Evolutionary conservation across 1,284 basidiomycete species (phyloP), one percentile per base, ranked within the genome.

Genomic region (Apiotrichum laibachii): DNA sequence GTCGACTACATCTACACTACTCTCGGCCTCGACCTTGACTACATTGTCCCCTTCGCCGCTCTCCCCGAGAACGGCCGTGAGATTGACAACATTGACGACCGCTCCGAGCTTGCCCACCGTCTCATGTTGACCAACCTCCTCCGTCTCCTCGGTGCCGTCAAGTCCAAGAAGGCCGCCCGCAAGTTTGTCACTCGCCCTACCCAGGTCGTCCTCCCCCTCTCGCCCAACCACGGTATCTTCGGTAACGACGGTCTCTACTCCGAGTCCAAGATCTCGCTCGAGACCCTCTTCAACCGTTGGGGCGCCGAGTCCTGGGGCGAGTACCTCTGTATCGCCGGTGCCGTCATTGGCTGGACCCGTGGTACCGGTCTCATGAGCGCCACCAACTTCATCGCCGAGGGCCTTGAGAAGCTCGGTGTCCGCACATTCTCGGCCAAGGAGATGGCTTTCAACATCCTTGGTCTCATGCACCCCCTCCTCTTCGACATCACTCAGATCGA

Each of bases 401-500:
- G 93, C 62, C 85, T 99, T 53, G 95, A 99, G 81, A 85, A 88
- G 66, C 85, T 92, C 65, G 95, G 96, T 67, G 90, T 96, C 63
- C 87, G 95, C 68, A 99, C 96, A 6, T 99, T 98, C 86, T 96
- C 92, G 4, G 89, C 94, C 51, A 97, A 97, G 82, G 95, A 99
- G 82, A 99, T 99, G 95, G 93, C 94, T 4, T 99, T 99, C 86
- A 99, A 98, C 81, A 92, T 99, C 70, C 87, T 99, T 58, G 96
- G 95, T 67, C 84, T 95, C 50, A 96, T 99, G 92, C 96, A 98
- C 77, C 95, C 96, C 46, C 86, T 98, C n/a, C 85, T 99, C 54
- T 98, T 98, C 84, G 97, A 95, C 78, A 94, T 98, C 73, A 96
- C 95, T n/a, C 96, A 99, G 78, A 94, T 99, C 58, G 95, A 99